phyloP scores from a whole-genome alignment of 352 stramenopile genomes.

The Phytophthora gonapodyides region DNA sequence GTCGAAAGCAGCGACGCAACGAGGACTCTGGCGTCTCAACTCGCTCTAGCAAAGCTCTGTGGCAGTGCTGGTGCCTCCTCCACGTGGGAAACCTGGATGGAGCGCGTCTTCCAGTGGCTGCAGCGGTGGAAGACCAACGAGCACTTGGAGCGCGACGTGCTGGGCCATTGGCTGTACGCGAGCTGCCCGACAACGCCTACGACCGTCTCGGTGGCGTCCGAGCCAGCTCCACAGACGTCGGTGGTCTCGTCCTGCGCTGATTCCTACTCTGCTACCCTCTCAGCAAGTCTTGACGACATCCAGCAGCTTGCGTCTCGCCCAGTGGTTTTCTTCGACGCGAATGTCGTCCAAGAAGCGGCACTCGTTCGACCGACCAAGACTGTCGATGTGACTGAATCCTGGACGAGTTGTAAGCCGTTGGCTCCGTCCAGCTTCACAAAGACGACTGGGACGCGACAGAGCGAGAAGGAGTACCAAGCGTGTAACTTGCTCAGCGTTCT shows the following conservation, averaged over 20 bases:
- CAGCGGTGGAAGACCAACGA: conserved; percentile 56
- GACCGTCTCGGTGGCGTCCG: conserved; percentile 20
- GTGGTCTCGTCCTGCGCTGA: conserved; percentile 34
- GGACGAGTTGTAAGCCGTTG: conserved; percentile 36
- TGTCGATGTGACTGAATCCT: conserved; percentile 44
- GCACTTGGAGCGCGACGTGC: conserved; percentile 56
- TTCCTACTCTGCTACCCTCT: conserved; percentile 38
- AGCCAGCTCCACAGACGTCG: conserved; percentile 20
- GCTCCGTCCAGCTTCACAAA: conserved; percentile 29
- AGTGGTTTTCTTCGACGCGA: conserved; percentile 45
- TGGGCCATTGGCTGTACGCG: conserved; percentile 69
- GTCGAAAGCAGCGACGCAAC: conserved; percentile 21
- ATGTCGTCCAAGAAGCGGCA: conserved; percentile 52
- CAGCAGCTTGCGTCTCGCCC: conserved; percentile 51
- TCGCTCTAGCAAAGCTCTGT: conserved; percentile 34
- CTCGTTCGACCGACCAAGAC: conserved; percentile 44
- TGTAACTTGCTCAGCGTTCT: conserved; percentile 63
- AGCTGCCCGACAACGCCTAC: conserved; percentile 47
- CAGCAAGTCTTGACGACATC: conserved; percentile 42
- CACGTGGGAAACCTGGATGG: conserved; percentile 63
- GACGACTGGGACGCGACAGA: conserved; percentile 35
- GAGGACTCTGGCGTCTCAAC: conserved; percentile 17
- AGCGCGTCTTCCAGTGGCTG: conserved; percentile 59
- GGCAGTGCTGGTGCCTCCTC: conserved; percentile 23
- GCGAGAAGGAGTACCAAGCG: conserved; percentile 40